These are phyloP conservation scores for Eimeria zaria DNA, from an alignment of 169 alveolate genomes.

Conservation along the genomic window DNA sequence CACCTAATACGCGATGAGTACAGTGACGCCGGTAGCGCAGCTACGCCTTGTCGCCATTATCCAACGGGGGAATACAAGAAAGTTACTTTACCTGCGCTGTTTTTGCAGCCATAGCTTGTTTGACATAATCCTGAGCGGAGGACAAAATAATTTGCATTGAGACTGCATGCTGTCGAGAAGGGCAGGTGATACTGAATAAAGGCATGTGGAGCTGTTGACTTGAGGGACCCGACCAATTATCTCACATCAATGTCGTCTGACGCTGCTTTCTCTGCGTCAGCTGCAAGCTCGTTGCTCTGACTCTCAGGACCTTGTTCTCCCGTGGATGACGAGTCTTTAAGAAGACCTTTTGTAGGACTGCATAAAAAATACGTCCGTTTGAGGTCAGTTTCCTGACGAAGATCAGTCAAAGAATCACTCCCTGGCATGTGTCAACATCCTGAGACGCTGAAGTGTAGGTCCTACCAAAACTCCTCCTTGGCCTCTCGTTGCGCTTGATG, in stretches of 20 bases:
- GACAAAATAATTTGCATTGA: not conserved
- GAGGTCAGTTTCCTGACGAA: not conserved
- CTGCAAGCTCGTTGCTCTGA: constrained; percentile 17
- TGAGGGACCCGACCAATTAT: not conserved
- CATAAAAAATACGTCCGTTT: not conserved
- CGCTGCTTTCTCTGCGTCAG: not conserved
- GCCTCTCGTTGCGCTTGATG: constrained; percentile 39
- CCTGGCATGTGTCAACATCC: not conserved
- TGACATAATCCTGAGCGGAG: constrained; percentile 29
- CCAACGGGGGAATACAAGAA: too few species aligned
- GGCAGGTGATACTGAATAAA: not conserved
- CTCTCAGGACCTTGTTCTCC: not conserved
- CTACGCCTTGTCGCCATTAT: not conserved
- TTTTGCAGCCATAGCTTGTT: constrained; percentile 24
- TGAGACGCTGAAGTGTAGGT: not conserved
- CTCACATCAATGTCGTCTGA: constrained; percentile 24
- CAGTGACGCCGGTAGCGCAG: not conserved
- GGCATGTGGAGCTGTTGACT: not conserved
- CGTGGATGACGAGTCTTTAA: not conserved
- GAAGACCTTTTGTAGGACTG: not conserved
- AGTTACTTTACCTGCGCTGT: not conserved
- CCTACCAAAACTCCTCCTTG: constrained; percentile 17
- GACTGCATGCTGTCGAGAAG: not conserved
- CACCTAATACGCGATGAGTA: not conserved
- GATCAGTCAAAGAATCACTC: not conserved